A percentile compares a stretch with the other conserved stretches of the same genome.
These are phyloP conservation scores for Berberis vulgaris DNA, from an alignment of 164 flowering plant species.

Conservation along the genomic window DNA sequence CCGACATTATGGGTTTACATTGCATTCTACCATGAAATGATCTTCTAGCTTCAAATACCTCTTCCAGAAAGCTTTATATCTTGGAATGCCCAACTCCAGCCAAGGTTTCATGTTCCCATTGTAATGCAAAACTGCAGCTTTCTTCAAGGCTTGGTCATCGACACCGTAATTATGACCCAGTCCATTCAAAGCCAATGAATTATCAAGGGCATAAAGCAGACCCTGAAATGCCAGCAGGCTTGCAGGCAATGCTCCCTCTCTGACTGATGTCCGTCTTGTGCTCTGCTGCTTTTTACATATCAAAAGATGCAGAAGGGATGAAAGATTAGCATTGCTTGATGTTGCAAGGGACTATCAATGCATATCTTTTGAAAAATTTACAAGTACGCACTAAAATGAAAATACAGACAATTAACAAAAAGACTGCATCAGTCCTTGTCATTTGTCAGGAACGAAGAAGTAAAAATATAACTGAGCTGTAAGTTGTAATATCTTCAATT, in stretches of 20 bases:
- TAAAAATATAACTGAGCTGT: too few relatives aligned
- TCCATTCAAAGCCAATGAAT: conserved; percentile 58
- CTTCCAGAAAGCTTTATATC: conserved; percentile 59
- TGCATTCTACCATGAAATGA: conserved; percentile 69
- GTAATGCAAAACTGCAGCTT: conserved; percentile 77
- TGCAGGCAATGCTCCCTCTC: conserved; percentile 39
- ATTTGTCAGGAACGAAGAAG: too few relatives aligned
- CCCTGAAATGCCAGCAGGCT: conserved; percentile 64
- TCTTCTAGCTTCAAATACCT: conserved; percentile 50
- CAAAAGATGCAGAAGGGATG: conserved; percentile 3
- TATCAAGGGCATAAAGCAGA: conserved; percentile 47
- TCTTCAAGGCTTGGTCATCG: conserved; percentile 24
- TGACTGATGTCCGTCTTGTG: conserved; percentile 11
- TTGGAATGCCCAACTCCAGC: conserved; percentile 86
- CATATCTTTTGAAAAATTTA: too few relatives aligned
- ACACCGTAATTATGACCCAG: conserved; percentile 68
- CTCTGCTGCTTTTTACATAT: conserved; percentile 19
- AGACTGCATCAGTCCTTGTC: too few relatives aligned
- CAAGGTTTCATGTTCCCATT: conserved; percentile 98
- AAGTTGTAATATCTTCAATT: too few relatives aligned
- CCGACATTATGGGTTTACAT: conserved; percentile 36
- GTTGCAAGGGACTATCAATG: too few relatives aligned
- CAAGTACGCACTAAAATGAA: too few relatives aligned
- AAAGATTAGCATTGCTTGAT: neutral
- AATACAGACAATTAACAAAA: too few relatives aligned